Conservation (phyloP, 2,329 filamentous ascomycete genomes). For the Metarhizium sp. region DNA sequence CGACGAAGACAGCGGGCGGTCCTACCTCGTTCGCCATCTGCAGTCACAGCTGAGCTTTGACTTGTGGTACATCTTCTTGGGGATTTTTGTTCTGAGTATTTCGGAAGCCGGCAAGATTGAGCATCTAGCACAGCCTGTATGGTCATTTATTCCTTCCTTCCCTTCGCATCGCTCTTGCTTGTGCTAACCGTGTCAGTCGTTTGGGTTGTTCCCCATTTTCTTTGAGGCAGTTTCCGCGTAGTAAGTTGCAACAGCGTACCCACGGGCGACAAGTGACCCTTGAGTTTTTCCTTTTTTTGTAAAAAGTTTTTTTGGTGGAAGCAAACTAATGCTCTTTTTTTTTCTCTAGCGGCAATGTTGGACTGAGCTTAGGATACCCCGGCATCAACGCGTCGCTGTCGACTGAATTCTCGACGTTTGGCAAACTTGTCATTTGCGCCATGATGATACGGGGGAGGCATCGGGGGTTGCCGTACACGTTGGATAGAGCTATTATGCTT, state of each 20-base stretch:
- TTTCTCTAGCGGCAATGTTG: constrained; percentile 22
- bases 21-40: background rate
- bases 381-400: constrained; percentile 19
- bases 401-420: constrained; percentile 20
- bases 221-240: constrained; percentile 26
- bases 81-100: constrained; percentile 3
- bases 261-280: no score
- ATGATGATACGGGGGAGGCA: constrained; percentile 30
- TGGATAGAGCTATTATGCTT: constrained; percentile 25
- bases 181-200: constrained; percentile 12
- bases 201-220: constrained; percentile 21
- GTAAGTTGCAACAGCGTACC: constrained; percentile 11
- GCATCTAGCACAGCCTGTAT: constrained; percentile 15
- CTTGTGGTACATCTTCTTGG: background rate
- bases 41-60: background rate
- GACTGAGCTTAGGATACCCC: constrained; percentile 24
- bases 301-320: background rate
- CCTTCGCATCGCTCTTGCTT: background rate
- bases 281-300: no score
- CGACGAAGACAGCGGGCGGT: background rate
- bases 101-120: constrained; percentile 18
- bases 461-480: constrained; percentile 22
- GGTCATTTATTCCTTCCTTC: background rate
- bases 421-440: constrained; percentile 26
- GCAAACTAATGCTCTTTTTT: background rate